These are phyloP conservation scores for Tuber brumale DNA, from an alignment of 495 filamentous ascomycete species.

Conservation along the genomic window DNA sequence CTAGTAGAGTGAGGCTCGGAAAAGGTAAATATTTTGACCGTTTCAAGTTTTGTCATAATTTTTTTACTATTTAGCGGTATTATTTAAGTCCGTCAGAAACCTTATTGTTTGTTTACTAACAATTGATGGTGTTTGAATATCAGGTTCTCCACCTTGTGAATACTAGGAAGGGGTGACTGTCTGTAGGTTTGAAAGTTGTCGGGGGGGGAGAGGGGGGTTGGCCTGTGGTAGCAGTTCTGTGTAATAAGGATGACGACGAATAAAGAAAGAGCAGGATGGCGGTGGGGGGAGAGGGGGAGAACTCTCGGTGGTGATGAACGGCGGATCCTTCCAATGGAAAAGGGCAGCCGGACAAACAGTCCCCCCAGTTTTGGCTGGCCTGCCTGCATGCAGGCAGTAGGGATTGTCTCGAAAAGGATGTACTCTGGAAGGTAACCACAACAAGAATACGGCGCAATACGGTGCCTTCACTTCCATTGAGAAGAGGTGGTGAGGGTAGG, in stretches of 20 bases:
- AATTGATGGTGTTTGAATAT: neutral
- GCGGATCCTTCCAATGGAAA: conserved; percentile 21
- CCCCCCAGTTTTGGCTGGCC: conserved; percentile 25
- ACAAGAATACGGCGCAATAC: neutral
- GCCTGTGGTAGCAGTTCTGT: neutral
- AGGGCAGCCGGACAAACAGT: conserved; percentile 34
- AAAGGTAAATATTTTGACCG: conserved; percentile 19
- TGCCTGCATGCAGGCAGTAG: conserved; percentile 36
- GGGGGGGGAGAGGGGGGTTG: neutral
- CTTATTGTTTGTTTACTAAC: neutral
- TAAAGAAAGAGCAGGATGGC: neutral
- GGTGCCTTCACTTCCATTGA: neutral
- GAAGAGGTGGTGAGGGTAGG: neutral
- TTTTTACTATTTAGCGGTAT: neutral
- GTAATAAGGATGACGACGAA: neutral
- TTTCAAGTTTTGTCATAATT: conserved; percentile 9
- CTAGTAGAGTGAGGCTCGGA: conserved; percentile 33
- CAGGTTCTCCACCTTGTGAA: neutral
- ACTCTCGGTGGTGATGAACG: conserved; percentile 7
- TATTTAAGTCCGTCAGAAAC: neutral
- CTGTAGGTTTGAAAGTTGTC: neutral
- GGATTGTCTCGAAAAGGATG: conserved; percentile 29
- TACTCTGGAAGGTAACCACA: neutral
- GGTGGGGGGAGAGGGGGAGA: neutral
- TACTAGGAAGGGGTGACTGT: neutral